phyloP scores from a whole-genome alignment of 148 eudicot species.

The Chenopodium formosanum region DNA sequence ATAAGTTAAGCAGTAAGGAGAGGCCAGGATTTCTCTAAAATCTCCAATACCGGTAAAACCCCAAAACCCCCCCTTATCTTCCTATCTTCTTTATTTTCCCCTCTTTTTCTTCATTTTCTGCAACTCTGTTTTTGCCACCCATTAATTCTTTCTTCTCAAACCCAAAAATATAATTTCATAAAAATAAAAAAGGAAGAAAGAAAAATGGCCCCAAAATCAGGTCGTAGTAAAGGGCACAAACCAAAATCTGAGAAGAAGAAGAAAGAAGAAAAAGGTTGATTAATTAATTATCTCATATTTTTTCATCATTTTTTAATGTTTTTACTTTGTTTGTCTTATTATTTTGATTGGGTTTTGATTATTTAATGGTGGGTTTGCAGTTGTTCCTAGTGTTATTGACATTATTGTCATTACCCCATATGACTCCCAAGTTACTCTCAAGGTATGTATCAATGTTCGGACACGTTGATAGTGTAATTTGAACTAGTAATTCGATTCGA shows the following conservation, averaged over 20 bases:
- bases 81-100: slow-evolving; percentile 9
- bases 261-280: slow-evolving; percentile 81
- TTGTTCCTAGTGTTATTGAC: slow-evolving; percentile 84
- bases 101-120: neutral
- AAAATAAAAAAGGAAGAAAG: neutral
- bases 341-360: neutral
- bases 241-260: slow-evolving; percentile 76
- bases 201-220: slow-evolving; percentile 91
- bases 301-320: neutral
- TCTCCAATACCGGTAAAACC: slow-evolving; percentile 37
- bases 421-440: slow-evolving; percentile 75
- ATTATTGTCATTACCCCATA: slow-evolving; percentile 78
- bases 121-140: neutral
- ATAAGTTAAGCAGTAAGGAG: slow-evolving; percentile 42
- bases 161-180: no score
- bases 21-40: slow-evolving; percentile 60
- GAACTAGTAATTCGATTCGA: no score
- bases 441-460: slow-evolving; percentile 39
- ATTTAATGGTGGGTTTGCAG: slow-evolving; percentile 37
- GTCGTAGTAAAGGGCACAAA: slow-evolving; percentile 66
- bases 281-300: neutral
- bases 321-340: neutral
- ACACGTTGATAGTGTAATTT: no score
- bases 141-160: neutral
- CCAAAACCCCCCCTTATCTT: slow-evolving; percentile 40